These are phyloP conservation scores for Pestalotiopsis sp. DNA, from an alignment of 2,329 filamentous ascomycete genomes.

Conservation along the genomic window DNA sequence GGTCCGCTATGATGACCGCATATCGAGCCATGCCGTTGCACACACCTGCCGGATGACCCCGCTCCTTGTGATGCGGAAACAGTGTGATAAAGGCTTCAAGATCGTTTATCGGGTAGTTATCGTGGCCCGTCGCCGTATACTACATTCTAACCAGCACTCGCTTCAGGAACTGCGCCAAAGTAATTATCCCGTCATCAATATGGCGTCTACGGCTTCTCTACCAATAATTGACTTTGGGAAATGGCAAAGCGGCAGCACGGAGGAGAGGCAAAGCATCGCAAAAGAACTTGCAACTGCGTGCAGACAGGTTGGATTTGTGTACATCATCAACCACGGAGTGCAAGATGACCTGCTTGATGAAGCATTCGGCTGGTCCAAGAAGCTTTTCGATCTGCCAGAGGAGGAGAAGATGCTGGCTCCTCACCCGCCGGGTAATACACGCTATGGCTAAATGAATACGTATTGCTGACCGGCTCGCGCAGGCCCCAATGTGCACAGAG, in stretches of 20 bases:
- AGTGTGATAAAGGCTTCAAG: background rate
- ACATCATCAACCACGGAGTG: slow-evolving; percentile 34
- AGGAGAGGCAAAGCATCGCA: slow-evolving; percentile 29
- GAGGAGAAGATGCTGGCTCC: slow-evolving; percentile 39
- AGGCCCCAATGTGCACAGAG: slow-evolving; percentile 52
- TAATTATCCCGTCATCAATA: background rate
- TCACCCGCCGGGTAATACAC: slow-evolving; percentile 30
- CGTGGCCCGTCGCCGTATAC: background rate
- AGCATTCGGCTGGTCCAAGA: slow-evolving; percentile 38
- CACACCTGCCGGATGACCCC: background rate
- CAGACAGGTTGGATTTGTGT: slow-evolving; percentile 34
- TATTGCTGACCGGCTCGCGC: background rate
- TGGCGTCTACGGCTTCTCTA: slow-evolving; percentile 16
- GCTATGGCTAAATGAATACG: too few relatives aligned
- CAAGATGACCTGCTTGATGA: slow-evolving; percentile 36
- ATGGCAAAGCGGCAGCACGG: slow-evolving; percentile 23
- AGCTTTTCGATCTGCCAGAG: slow-evolving; percentile 33
- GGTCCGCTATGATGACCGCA: background rate
- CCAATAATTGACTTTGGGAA: slow-evolving; percentile 28
- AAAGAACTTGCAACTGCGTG: slow-evolving; percentile 32
- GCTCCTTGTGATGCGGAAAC: background rate
- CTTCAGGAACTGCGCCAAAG: background rate
- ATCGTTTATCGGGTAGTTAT: background rate
- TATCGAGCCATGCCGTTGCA: background rate
- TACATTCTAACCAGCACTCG: background rate